phyloP scores from a whole-genome alignment of 2,329 filamentous ascomycete species.

The Tolypocladium amazonense region DNA sequence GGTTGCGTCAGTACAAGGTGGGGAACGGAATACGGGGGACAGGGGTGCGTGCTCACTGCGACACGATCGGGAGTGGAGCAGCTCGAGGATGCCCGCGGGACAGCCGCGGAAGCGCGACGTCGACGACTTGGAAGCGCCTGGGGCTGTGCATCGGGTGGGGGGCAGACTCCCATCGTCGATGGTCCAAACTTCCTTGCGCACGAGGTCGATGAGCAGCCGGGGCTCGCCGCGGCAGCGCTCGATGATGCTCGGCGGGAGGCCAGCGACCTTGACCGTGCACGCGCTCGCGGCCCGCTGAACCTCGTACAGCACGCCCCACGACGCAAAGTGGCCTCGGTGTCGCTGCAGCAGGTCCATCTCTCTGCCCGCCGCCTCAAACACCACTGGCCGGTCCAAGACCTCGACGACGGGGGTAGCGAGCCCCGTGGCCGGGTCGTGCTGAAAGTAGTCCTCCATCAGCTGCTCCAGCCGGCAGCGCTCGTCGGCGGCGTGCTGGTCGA shows the following conservation, averaged over 20 bases:
- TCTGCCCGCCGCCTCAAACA: constrained; percentile 51
- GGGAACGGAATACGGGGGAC: too few species aligned
- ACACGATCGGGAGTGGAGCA: constrained; percentile 68
- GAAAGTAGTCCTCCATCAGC: constrained; percentile 49
- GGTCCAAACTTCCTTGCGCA: constrained; percentile 66
- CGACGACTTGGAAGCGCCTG: constrained; percentile 32
- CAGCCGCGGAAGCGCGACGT: constrained; percentile 54
- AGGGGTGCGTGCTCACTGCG: constrained; percentile 39
- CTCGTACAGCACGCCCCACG: constrained; percentile 68
- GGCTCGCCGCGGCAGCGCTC: constrained; percentile 70
- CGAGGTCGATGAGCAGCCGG: constrained; percentile 57
- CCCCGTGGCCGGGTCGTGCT: background rate
- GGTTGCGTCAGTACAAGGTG: constrained; percentile 3
- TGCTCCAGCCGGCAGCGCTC: constrained; percentile 73
- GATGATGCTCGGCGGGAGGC: constrained; percentile 60
- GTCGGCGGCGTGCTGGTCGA: constrained; percentile 93
- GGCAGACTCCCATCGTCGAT: constrained; percentile 35
- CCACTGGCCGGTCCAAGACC: constrained; percentile 39
- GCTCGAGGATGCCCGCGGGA: constrained; percentile 63
- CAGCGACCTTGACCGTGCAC: constrained; percentile 34
- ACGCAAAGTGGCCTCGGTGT: constrained; percentile 45
- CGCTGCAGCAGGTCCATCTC: constrained; percentile 51
- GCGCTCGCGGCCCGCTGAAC: constrained; percentile 11
- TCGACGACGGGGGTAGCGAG: constrained; percentile 18
- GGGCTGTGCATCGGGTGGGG: background rate